Conservation (phyloP, 305 asterid species). For the Rubia tinctorum region DNA sequence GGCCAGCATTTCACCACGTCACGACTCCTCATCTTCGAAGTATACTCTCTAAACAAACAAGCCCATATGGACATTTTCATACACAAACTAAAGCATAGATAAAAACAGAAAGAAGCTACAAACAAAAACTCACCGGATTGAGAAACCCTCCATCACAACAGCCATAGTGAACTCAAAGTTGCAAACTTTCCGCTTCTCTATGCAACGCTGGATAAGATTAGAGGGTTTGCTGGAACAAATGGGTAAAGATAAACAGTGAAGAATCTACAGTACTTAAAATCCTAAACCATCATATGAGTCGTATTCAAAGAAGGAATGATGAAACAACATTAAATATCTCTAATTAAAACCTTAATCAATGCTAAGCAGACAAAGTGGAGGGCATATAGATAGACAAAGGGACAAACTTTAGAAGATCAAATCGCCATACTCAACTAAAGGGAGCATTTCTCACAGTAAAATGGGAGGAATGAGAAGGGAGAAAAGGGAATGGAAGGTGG, state of each 20-base stretch:
- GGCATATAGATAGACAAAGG: slow-evolving; percentile 13
- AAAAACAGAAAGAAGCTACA: not conserved
- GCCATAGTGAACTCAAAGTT: slow-evolving; percentile 22
- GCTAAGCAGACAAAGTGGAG: not conserved
- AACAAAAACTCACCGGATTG: slow-evolving; percentile 49
- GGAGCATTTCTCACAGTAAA: not conserved
- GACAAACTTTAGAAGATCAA: slow-evolving; percentile 3
- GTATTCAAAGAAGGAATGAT: not conserved
- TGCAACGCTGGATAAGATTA: not conserved
- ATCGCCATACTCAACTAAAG: not conserved
- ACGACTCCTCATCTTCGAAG: slow-evolving; percentile 55
- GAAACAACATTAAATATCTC: not conserved
- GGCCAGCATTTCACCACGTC: slow-evolving; percentile 79
- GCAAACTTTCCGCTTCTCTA: slow-evolving; percentile 7
- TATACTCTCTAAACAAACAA: slow-evolving; percentile 44
- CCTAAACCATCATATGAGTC: not conserved
- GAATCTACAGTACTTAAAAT: not conserved
- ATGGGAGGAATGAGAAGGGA: not conserved
- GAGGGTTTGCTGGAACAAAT: slow-evolving; percentile 12
- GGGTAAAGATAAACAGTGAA: slow-evolving; percentile 9
- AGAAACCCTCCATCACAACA: slow-evolving; percentile 45
- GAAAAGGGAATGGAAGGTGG: not conserved
- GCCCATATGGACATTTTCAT: slow-evolving; percentile 4
- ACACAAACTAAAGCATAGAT: slow-evolving; percentile 1
- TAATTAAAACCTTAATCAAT: not conserved